Evolutionary conservation across 306 rosid genomes (phyloP), one percentile per base, ranked within the genome.

Genomic region (Trifolium repens): DNA sequence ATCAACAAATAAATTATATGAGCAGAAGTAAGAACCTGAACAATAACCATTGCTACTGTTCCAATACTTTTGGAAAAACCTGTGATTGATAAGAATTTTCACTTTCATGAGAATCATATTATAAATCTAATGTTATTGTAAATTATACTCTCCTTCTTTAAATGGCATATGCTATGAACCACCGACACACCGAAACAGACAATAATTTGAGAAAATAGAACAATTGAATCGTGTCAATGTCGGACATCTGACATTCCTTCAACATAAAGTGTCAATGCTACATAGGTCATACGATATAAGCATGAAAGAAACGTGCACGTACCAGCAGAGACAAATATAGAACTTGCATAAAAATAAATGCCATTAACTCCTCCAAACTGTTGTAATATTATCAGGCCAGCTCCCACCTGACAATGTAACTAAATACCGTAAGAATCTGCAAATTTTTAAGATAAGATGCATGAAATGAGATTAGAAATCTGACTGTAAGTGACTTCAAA

Each of bases 321-420:
- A 91, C 98, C 97, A 69, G 97, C 90, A 37, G 96, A 83, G 70
- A 83, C 66, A 83, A 94, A 91, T 75, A 91, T 90, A 55, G 90
- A 74, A 59, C 86, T 90, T 73, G 94, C 98, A 72, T 94, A 94
- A 67, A 90, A 91, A 44, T 79, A 69, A 76, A 94, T 84, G 69
- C 86, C 98, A 50, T 87, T 90, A 73, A 90, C 85, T 52, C 97
- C 97, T 84, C 96, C 97, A 67, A 91, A 90, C 75, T 94, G 96
- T 83, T 91, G 97, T 26, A 91, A 80, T 46, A 85, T 83, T 93
- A 91, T 86, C 73, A 94, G 79, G 70, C 98, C 98, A 17, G 90
- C 91, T 84, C 96, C 97, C 17, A 89, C 93, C 97, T 94, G 83
- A 30, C 81, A 68, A 52, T 72, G 67, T 69, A 80, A 65, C 15